Percentiles rank a stretch among this genome's conserved stretches.
Conservation (phyloP, 495 filamentous ascomycete genomes). For the Melanomma pulvis-pyrius region DNA sequence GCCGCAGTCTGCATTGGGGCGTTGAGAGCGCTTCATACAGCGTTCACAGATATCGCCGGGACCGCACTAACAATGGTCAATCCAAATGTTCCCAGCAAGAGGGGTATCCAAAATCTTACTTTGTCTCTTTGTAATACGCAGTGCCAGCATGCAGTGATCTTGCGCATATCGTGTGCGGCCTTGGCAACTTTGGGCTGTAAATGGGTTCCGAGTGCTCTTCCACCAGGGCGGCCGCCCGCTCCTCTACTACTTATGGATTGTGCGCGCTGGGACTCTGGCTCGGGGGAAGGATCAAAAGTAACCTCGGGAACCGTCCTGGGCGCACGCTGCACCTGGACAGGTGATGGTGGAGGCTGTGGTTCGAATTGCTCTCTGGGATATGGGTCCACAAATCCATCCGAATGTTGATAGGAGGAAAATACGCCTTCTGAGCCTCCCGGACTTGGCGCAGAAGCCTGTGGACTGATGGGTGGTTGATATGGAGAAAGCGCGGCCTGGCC, state of each 20-base stretch:
- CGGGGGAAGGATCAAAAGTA: constrained; percentile 12
- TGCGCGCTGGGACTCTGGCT: not conserved
- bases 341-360: constrained; percentile 9
- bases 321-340: constrained; percentile 1
- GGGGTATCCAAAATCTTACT: constrained; percentile 29
- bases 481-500: constrained; percentile 6
- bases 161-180: constrained; percentile 42
- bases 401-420: constrained; percentile 21
- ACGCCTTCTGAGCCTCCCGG: constrained; percentile 24
- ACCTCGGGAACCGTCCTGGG: constrained; percentile 9
- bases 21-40: constrained; percentile 37
- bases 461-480: constrained; percentile 24
- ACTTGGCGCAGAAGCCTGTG: constrained; percentile 5
- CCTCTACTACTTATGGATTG: not conserved
- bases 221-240: constrained; percentile 29
- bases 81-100: constrained; percentile 9
- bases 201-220: constrained; percentile 36
- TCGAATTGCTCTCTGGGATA: constrained; percentile 8
- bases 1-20: constrained; percentile 36
- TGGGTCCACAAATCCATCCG: constrained; percentile 13
- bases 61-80: constrained; percentile 38
- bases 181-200: constrained; percentile 35
- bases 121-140: constrained; percentile 45
- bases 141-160: constrained; percentile 43
- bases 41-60: constrained; percentile 41